These are phyloP conservation scores for Ustilago cynodontis DNA, from an alignment of 1,284 basidiomycete genomes.

Conservation along the genomic window DNA sequence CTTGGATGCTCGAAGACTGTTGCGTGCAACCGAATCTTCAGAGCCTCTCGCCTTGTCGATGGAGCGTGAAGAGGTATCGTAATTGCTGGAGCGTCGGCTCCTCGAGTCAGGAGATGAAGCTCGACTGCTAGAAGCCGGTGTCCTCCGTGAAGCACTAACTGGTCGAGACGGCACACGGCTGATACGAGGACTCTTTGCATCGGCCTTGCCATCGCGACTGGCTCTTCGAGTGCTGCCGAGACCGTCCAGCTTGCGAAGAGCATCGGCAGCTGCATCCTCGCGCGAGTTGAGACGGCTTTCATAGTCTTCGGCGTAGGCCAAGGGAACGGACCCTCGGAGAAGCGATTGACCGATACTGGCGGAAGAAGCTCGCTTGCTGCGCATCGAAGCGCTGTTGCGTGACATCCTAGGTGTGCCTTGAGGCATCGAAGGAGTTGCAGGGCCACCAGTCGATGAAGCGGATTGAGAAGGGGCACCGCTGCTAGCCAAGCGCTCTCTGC, in stretches of 20 bases:
- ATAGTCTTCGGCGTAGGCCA: slow-evolving; percentile 55
- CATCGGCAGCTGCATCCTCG: slow-evolving; percentile 87
- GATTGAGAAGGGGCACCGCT: slow-evolving; percentile 16
- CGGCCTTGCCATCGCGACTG: slow-evolving; percentile 47
- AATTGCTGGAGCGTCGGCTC: slow-evolving; percentile 48
- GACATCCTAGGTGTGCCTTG: slow-evolving; percentile 28
- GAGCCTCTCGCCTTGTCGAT: slow-evolving; percentile 28
- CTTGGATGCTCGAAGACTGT: slow-evolving; percentile 45
- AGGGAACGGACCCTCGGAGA: slow-evolving; percentile 59
- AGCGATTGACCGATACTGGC: slow-evolving; percentile 72
- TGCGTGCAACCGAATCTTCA: slow-evolving; percentile 29
- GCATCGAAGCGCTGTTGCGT: slow-evolving; percentile 34
- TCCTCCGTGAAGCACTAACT: slow-evolving; percentile 48
- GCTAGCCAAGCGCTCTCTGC: slow-evolving; percentile 34
- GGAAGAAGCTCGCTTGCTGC: slow-evolving; percentile 69
- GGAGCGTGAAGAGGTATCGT: slow-evolving; percentile 42
- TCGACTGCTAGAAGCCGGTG: slow-evolving; percentile 48
- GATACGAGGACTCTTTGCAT: slow-evolving; percentile 52
- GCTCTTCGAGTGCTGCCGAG: slow-evolving; percentile 75
- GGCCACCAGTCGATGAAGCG: slow-evolving; percentile 2
- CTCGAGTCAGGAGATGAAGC: slow-evolving; percentile 47
- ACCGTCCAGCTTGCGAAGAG: slow-evolving; percentile 92
- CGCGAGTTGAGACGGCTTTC: slow-evolving; percentile 68
- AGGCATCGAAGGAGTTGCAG: slow-evolving; percentile 5
- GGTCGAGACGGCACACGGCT: slow-evolving; percentile 54